These are phyloP conservation scores for Gliomastix tumulicola DNA, from an alignment of 2,329 filamentous ascomycete species.

Conservation along the genomic window DNA sequence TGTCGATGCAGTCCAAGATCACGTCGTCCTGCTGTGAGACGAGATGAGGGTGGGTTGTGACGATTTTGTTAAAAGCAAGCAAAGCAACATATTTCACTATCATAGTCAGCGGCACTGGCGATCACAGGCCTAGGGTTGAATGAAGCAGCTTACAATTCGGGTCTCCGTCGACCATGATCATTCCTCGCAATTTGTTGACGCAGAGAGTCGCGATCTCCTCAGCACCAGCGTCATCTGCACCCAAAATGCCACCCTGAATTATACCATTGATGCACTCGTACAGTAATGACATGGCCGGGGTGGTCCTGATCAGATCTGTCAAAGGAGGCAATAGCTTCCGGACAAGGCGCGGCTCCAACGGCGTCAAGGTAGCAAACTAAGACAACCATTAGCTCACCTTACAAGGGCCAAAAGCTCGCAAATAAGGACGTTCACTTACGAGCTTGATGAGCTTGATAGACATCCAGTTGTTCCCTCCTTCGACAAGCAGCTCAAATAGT, in stretches of 20 bases:
- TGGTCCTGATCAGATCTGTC: slow-evolving; percentile 89
- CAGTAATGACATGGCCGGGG: slow-evolving; percentile 92
- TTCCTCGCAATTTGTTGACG: slow-evolving; percentile 85
- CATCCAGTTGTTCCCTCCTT: slow-evolving; percentile 98
- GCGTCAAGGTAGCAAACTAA: slow-evolving; percentile 89
- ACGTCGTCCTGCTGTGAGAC: slow-evolving; percentile 93
- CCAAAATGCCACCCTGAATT: slow-evolving; percentile 89
- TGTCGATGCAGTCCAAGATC: slow-evolving; percentile 93
- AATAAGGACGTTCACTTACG: no score
- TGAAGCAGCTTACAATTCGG: slow-evolving; percentile 65
- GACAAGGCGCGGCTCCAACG: slow-evolving; percentile 82
- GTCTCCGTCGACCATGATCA: slow-evolving; percentile 90
- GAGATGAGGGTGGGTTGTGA: slow-evolving; percentile 77
- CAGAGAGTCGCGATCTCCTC: slow-evolving; percentile 91
- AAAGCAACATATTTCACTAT: slow-evolving; percentile 97
- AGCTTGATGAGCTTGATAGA: slow-evolving; percentile 98
- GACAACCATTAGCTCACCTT: slow-evolving; percentile 11
- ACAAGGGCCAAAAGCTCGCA: slow-evolving; percentile 20
- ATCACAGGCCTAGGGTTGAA: no score
- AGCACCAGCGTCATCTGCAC: slow-evolving; percentile 71
- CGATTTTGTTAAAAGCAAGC: slow-evolving; percentile 92
- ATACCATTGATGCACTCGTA: slow-evolving; percentile 99
- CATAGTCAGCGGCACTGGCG: no score
- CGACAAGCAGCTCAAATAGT: slow-evolving; percentile 85
- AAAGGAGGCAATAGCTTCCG: slow-evolving; percentile 87